Base-by-base conservation (phyloP, 164 flowering plant species). In the Nymphaea colorata region DNA sequence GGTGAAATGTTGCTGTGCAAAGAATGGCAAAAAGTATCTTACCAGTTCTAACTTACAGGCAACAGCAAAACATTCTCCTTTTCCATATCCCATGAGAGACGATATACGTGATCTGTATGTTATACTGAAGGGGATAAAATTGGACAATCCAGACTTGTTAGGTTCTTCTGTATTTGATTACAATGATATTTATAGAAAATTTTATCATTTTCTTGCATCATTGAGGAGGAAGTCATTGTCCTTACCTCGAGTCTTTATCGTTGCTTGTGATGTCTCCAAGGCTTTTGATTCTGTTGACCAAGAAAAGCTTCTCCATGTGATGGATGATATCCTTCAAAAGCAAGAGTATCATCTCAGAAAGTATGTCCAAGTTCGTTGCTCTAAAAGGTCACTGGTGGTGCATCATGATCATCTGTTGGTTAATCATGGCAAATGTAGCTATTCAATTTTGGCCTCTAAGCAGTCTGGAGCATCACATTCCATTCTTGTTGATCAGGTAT, bases 221-320 rank as follows among this genome's bases (percentile, higher is more conserved):
- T 71, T 88, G 73, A 92, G 80, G 74, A 76, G 71, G 36, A 73
- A 74, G 41, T 73, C 73, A 25, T 44, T 15, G 25, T 43, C 43
- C 41, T 62, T 77, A 66, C 88, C 90, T 64, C 73, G 47, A 59
- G 71, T 83, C 3, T 91, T 73, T 73, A 47, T 95, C 65, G 88
- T 92, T 42, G 79, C 82, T 73, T 71, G 93, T 70, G 99, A 95
- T 83, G 96, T 95, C 47, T 77, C 73, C 11, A 90, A 85, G 74
- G 99, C 99, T 64, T 95, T 86, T 81, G 99, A 95, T 79, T 79
- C 92, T 41, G 68, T 95, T 44, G 75, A 85, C 70, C 99, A 95
- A 70, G 86, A 90, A 74, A 87, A 86, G 76, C 81, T 95, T 42
- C 87, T 95, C 43, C 41, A 44, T 6, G 79, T 95, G 65, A 81